Evolutionary conservation across 192 early-diverging fungal species (phyloP).

Genomic region (Backusella tarrabulga): DNA sequence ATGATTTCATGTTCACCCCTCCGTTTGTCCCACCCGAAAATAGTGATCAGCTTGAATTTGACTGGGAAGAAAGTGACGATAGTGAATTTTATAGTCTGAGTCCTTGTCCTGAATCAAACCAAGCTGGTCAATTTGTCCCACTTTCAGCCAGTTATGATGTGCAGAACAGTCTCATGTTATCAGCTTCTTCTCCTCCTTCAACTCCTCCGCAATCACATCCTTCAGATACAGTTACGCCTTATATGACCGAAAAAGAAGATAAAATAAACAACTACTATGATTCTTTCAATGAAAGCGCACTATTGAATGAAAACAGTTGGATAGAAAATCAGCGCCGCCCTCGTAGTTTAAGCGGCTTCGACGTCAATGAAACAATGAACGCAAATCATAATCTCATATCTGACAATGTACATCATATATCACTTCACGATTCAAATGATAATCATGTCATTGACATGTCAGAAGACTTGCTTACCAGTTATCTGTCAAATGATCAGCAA

Average conservation of each 20-base stretch:
- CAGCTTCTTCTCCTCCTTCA: background rate
- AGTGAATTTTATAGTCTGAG: background rate
- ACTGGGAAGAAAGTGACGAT: background rate
- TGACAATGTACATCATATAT: background rate
- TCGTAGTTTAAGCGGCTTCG: background rate
- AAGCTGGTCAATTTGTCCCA: background rate
- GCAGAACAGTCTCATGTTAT: background rate
- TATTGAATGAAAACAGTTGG: background rate
- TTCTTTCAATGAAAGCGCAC: background rate
- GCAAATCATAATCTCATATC: background rate
- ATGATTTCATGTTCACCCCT: conserved; percentile 37
- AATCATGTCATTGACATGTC: background rate
- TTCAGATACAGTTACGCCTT: background rate
- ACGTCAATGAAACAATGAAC: background rate
- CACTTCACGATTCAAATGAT: background rate
- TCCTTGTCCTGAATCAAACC: conserved; percentile 13
- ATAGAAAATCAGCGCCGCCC: background rate
- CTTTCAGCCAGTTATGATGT: background rate
- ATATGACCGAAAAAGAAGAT: background rate
- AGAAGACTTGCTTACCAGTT: background rate
- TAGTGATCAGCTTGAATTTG: background rate
- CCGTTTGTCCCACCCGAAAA: background rate
- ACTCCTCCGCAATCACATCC: background rate
- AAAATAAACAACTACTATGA: background rate
- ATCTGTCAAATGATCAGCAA: background rate